Base-by-base conservation (phyloP, 306 rosid species). In the Lagenaria siceraria region DNA sequence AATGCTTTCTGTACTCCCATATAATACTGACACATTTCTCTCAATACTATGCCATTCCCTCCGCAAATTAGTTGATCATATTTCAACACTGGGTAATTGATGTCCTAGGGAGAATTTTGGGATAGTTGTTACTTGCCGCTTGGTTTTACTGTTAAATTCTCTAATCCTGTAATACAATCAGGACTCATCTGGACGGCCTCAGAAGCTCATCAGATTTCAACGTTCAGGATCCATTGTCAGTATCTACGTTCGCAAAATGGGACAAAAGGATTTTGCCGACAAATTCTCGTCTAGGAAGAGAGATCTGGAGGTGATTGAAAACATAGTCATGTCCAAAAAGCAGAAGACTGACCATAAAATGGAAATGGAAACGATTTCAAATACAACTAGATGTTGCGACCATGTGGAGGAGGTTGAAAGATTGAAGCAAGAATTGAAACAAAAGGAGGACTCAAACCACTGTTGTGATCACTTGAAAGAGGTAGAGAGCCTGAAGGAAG, bases 171-270 rank as follows among this genome's bases (percentile, higher is more conserved):
- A 27, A 51, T 66, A 21, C 83, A 29, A 35, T 33, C 78, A 93
- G 98, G 98, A 93, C 82, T 69, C 89, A 10, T 35, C 1, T 78
- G 93, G 98, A 42, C 83, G 68, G 61, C 91, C 87, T 4, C 98
- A 93, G 81, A 93, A 93, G 70, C 80, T 66, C 19, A 51, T 84
- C 54, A 66, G 60, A 61, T 83, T 82, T 79, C 77, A 52, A 48
- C 81, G 77, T 76, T 70, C 84, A 0, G 95, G 90, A 19, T 33
- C 3, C 29, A 56, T 10, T 60, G 79, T 75, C 24, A 65, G 48
- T 73, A 10, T 93, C 14, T 89, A 22, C 52, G 87, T 89, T 76
- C 87, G 95, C 79, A 87, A 84, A 85, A 86, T 84, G 89, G 69
- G 29, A 29, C 43, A 36, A 4, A 59, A 70, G 15, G 86, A 78